Conservation (phyloP, 371 early-diverging fungal species). For the Batrachochytrium dendrobatidis region DNA sequence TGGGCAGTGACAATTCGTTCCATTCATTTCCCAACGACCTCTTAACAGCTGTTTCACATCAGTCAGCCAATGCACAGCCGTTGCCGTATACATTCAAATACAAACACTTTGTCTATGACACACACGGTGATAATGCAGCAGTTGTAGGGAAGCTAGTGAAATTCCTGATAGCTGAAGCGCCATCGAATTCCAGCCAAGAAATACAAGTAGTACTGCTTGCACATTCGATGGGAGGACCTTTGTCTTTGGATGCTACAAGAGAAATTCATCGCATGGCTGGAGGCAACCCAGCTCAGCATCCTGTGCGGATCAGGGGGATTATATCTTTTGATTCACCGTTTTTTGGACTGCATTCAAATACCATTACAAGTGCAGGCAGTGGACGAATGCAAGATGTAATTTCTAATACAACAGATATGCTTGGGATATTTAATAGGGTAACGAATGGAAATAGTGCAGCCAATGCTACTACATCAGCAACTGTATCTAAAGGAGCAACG, state of each 20-base stretch:
- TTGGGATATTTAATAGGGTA: neutral
- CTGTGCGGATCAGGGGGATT: slow-evolving; percentile 26
- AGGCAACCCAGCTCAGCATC: neutral
- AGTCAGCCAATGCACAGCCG: neutral
- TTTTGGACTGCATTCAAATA: slow-evolving; percentile 27
- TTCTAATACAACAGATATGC: neutral
- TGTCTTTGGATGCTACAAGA: slow-evolving; percentile 26
- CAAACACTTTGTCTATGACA: slow-evolving; percentile 22
- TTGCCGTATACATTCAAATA: neutral
- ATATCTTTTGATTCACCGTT: slow-evolving; percentile 40
- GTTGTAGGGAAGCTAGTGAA: slow-evolving; percentile 24
- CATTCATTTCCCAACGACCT: slow-evolving; percentile 27
- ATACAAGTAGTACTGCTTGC: slow-evolving; percentile 30
- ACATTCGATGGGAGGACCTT: slow-evolving; percentile 40
- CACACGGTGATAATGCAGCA: slow-evolving; percentile 23
- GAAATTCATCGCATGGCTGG: neutral
- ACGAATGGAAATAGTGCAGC: neutral
- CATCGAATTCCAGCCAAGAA: too few relatives aligned
- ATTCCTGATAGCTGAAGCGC: slow-evolving; percentile 24
- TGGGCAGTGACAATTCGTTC: slow-evolving; percentile 33
- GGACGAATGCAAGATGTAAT: slow-evolving; percentile 16
- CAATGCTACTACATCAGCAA: neutral
- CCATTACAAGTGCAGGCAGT: slow-evolving; percentile 24
- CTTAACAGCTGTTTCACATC: slow-evolving; percentile 5
- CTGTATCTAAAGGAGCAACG: neutral